phyloP scores from a whole-genome alignment of 176 grass and related monocot species.

The Saccharum spontaneum region DNA sequence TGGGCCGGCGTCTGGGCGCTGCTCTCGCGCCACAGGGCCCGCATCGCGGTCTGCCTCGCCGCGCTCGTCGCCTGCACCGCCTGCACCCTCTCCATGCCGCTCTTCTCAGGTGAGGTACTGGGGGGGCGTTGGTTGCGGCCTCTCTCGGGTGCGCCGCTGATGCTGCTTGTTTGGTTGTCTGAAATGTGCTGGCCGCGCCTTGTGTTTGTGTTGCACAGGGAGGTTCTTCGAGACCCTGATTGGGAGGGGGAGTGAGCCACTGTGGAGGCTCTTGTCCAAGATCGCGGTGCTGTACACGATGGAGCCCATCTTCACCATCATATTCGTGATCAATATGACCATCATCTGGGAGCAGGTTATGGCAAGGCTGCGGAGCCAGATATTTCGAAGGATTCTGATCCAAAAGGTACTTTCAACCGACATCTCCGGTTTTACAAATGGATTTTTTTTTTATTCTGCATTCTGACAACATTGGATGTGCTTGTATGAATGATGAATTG shows the following conservation, averaged over 20 bases:
- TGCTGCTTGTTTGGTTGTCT: conserved; percentile 4
- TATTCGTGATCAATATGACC: conserved; percentile 84
- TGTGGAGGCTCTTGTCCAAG: conserved; percentile 77
- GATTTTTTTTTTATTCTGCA: background rate
- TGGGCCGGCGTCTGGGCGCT: conserved; percentile 78
- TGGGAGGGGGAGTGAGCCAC: conserved; percentile 59
- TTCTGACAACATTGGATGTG: background rate
- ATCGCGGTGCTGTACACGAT: conserved; percentile 69
- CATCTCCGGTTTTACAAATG: background rate
- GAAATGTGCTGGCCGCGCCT: background rate
- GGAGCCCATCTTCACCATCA: conserved; percentile 86
- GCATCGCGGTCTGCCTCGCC: conserved; percentile 54
- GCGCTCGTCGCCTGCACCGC: conserved; percentile 78
- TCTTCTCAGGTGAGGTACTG: conserved; percentile 63
- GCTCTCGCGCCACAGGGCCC: conserved; percentile 51
- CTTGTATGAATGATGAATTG: background rate
- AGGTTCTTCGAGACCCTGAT: conserved; percentile 92
- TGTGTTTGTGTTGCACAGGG: conserved; percentile 56
- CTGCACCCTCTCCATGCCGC: conserved; percentile 92
- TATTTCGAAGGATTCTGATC: conserved; percentile 94
- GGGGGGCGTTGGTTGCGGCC: background rate
- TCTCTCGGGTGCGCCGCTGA: background rate
- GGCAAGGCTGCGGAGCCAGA: conserved; percentile 74
- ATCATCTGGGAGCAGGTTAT: conserved; percentile 92
- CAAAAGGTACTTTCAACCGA: conserved; percentile 60